Evolutionary conservation across 2,329 filamentous ascomycete species (phyloP).

Genomic region (Cordyceps fumosorosea): DNA sequence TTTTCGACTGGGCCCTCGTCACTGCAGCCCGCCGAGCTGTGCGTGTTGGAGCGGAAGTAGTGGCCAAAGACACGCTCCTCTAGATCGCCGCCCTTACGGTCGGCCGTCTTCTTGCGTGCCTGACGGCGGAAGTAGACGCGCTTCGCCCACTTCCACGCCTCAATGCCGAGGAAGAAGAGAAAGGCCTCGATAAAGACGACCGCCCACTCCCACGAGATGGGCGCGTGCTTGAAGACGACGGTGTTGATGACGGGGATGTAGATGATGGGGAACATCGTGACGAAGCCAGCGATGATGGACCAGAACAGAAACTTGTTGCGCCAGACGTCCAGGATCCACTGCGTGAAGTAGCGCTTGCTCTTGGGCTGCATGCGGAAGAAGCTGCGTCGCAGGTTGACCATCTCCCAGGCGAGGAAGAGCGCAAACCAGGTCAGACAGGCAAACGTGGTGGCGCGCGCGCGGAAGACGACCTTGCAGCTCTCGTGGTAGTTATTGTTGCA

Average conservation of each 20-base stretch:
- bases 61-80: slow-evolving; percentile 28
- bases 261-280: slow-evolving; percentile 42
- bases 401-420: slow-evolving; percentile 70
- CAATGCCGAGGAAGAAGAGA: slow-evolving; percentile 52
- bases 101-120: slow-evolving; percentile 16
- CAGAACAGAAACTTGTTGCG: slow-evolving; percentile 65
- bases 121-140: slow-evolving; percentile 34
- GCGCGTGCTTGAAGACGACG: slow-evolving; percentile 50
- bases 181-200: slow-evolving; percentile 48
- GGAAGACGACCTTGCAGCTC: slow-evolving; percentile 55
- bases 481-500: slow-evolving; percentile 53
- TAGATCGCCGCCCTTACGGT: slow-evolving; percentile 19
- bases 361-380: slow-evolving; percentile 68
- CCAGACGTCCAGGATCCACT: slow-evolving; percentile 62
- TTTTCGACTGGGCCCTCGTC: slow-evolving; percentile 16
- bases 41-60: slow-evolving; percentile 22
- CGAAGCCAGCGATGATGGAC: slow-evolving; percentile 41
- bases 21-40: slow-evolving; percentile 14
- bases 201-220: slow-evolving; percentile 55
- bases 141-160: slow-evolving; percentile 54
- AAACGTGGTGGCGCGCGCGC: slow-evolving; percentile 65
- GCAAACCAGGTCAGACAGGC: slow-evolving; percentile 68
- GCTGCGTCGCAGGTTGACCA: slow-evolving; percentile 61
- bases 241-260: slow-evolving; percentile 54
- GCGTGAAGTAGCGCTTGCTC: slow-evolving; percentile 52